A percentile compares a stretch with the other conserved stretches of the same genome.
phyloP scores from a whole-genome alignment of 306 rosid species.

The Cyamopsis tetragonoloba region DNA sequence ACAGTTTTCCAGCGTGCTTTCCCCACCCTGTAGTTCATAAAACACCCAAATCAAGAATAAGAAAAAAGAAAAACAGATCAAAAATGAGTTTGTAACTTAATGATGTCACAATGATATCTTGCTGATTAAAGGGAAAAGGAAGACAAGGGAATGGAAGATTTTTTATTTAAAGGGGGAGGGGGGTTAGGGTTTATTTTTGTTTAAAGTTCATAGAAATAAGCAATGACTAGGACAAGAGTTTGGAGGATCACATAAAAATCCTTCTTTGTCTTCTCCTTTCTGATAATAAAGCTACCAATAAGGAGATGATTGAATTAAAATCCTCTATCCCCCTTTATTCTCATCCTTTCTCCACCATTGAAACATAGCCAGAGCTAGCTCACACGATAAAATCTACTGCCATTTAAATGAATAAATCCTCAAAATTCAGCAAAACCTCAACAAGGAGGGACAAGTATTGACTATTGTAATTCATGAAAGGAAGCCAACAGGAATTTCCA shows the following conservation, averaged over 20 bases:
- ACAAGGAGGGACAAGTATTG: too few species aligned
- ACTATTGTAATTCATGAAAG: neutral
- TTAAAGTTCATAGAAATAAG: neutral
- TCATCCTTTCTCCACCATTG: neutral
- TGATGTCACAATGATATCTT: neutral
- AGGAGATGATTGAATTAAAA: neutral
- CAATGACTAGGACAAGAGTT: too few species aligned
- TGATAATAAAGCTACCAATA: neutral
- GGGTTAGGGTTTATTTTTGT: too few species aligned
- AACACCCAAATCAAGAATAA: slow-evolving; percentile 30
- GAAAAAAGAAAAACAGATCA: neutral
- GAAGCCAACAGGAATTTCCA: neutral
- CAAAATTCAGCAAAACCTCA: neutral
- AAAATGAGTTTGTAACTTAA: neutral
- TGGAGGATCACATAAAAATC: neutral
- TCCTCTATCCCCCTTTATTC: neutral
- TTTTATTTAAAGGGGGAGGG: too few species aligned
- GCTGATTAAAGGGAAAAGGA: neutral
- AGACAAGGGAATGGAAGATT: neutral
- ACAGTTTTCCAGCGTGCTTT: slow-evolving; percentile 87
- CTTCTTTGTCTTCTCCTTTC: neutral
- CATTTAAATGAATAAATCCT: too few species aligned
- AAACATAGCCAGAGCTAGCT: neutral
- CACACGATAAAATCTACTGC: neutral
- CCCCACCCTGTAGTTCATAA: slow-evolving; percentile 72